Evolutionary conservation across 2,329 filamentous ascomycete species (phyloP), one percentile per base, ranked within the genome.

Genomic region (Mycosphaerella arachidis): DNA sequence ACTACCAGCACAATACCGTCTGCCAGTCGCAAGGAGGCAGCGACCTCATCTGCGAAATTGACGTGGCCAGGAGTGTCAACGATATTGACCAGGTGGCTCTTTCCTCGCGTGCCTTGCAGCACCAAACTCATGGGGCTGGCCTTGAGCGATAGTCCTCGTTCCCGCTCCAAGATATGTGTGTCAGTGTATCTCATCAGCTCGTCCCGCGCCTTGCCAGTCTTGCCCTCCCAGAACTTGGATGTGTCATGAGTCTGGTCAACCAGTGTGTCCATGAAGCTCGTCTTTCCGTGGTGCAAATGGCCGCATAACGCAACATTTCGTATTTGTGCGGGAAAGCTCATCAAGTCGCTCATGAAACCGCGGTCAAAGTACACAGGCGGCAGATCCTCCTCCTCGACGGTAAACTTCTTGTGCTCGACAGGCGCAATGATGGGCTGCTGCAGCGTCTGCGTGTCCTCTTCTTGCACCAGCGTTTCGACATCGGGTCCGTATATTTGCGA

Each of bases 31-130:
- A 96, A 80, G 0, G 92, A 89, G 4, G 92, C 87, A 8, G 94
- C 94, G 40, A 99, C 91, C 75, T 99, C 94, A 73, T 99, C 94
- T 46, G 95, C 93, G 74, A 99, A 99, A 75, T 99, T 97, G 72
- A 97, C 94, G 73, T 99, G 94, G 6, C 94, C 94, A 0, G 94
- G 94, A 0, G 94, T 99, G 76, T 99, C 94, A 60, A 99, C 81
- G 57, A 99, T 86, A 76, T 97, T 97, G 77, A 99, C 79, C 3
- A 99, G 82, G 77, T 97, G 92, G 37, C 92, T 97, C 77, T 99
- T 99, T 56, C 91, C 91, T 74, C 90, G 91, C 8, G 91, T 92
- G 67, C 86, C 90, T 70, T 91, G 91, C 58, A 99, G 80, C 40
- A 97, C 87, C 67, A 99, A 78, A 71, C 89, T 96, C 92, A 99